Evolutionary conservation across 352 stramenopile species (phyloP), one percentile per base, ranked within the genome.

Genomic region (Peronospora destructor): DNA sequence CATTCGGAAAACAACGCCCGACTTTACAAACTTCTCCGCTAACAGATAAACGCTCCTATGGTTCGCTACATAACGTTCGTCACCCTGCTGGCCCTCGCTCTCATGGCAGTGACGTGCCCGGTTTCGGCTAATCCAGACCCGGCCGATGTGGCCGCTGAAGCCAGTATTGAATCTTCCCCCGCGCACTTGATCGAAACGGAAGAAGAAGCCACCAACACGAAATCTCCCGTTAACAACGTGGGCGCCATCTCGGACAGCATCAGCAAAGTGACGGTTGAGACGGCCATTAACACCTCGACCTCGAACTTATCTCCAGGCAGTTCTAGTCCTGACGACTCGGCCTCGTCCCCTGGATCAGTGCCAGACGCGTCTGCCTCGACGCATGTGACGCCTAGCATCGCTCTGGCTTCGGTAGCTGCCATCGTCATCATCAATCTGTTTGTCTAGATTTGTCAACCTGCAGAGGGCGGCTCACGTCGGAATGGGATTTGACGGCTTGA

Each of bases 221-320:
- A 67, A n/a, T 16, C 25, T 3, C 16, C 29, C 36, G 19, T 21
- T 3, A 45, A 36, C 8, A 66, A 61, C 43, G 64, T 52, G 6
- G 56, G 51, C 1, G 57, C 56, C 42, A 56, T 62, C 39, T 52
- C 56, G 34, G 61, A 66, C 56, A 63, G 58, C 35, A 54, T 63
- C 43, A 53, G 17, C 32, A 66, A 66, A 32, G 43, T 59, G 21
- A 63, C 53, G 12, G 58, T 48, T 28, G 58, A 66, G 53, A 58
- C 39, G 16, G 49, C n/a, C 36, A 62, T 66, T 43, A 50, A 29
- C 28, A 38, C 42, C 1, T 53, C 53, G 29, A 36, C 3, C 13
- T 2, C n/a, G 34, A n/a, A 9, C 34, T 21, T 3, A 3, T 3
- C 19, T 21, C 1, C 19, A 21, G 3, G 19, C 26, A 10, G 26